Evolutionary conservation across 495 filamentous ascomycete genomes (phyloP).

Genomic region (Neurospora pannonica): DNA sequence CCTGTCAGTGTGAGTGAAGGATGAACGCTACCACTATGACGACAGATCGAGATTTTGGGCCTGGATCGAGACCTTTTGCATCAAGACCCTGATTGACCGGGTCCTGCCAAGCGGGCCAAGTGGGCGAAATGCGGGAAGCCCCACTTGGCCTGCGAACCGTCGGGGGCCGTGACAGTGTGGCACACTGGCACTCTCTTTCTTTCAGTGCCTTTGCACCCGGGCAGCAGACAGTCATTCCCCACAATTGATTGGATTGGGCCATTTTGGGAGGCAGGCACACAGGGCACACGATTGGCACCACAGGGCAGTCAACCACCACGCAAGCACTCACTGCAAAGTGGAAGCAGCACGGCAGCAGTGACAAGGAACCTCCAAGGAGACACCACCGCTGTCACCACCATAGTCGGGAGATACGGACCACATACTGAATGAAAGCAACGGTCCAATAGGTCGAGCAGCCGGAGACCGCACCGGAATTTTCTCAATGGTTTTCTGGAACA

Average conservation of each 20-base stretch:
- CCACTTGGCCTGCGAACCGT: constrained; percentile 6
- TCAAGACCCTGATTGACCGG: background rate
- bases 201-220: background rate
- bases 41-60: constrained; percentile 19
- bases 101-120: background rate
- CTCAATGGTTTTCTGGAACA: background rate
- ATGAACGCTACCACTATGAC: constrained; percentile 13
- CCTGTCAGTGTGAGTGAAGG: background rate
- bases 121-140: constrained; percentile 8
- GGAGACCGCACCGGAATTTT: background rate
- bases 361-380: background rate
- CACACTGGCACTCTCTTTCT: background rate
- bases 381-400: background rate
- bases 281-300: background rate
- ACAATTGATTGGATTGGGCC: background rate
- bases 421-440: background rate
- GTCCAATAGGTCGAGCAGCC: background rate
- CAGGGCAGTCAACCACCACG: background rate
- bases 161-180: background rate
- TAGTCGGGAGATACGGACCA: background rate
- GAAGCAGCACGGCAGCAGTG: too few relatives aligned
- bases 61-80: constrained; percentile 14
- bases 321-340: background rate
- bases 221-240: background rate
- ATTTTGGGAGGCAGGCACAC: background rate